Evolutionary conservation across 139 green algal genomes (phyloP).

Genomic region (Micromonas commoda): DNA sequence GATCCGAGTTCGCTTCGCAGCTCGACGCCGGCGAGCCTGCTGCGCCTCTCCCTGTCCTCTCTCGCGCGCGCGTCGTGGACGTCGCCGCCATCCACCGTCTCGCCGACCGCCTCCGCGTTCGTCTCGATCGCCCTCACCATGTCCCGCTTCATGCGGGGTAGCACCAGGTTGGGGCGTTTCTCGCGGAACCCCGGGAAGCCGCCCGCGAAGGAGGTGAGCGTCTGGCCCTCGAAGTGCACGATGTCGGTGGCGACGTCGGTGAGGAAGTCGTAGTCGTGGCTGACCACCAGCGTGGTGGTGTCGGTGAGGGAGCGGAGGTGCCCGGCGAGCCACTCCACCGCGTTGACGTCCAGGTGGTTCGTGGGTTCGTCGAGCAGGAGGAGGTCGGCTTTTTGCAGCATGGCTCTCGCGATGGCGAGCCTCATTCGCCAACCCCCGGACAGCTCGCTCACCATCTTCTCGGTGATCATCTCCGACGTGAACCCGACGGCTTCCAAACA

Average conservation of each 20-base stretch:
- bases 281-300: constrained; percentile 30
- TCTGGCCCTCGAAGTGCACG: constrained; percentile 27
- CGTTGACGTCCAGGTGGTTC: constrained; percentile 39
- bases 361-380: constrained; percentile 42
- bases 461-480: neutral
- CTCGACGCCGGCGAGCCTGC: no score
- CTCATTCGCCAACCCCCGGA: constrained; percentile 47
- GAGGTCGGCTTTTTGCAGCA: constrained; percentile 34
- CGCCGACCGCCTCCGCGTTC: neutral
- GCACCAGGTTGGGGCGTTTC: neutral
- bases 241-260: constrained; percentile 28
- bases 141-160: constrained; percentile 12
- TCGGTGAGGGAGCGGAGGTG: constrained; percentile 19
- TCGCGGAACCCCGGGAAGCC: constrained; percentile 27
- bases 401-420: constrained; percentile 31
- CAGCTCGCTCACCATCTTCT: constrained; percentile 32
- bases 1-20: neutral
- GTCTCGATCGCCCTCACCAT: neutral
- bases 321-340: constrained; percentile 32
- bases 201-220: constrained; percentile 14
- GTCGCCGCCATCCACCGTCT: neutral
- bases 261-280: constrained; percentile 37
- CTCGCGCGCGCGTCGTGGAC: neutral
- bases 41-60: neutral
- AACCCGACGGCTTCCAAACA: constrained; percentile 8